Percentiles rank a stretch among this genome's conserved stretches.
Conservation (phyloP, 1,284 basidiomycete genomes). For the Heliocybe sulcata region DNA sequence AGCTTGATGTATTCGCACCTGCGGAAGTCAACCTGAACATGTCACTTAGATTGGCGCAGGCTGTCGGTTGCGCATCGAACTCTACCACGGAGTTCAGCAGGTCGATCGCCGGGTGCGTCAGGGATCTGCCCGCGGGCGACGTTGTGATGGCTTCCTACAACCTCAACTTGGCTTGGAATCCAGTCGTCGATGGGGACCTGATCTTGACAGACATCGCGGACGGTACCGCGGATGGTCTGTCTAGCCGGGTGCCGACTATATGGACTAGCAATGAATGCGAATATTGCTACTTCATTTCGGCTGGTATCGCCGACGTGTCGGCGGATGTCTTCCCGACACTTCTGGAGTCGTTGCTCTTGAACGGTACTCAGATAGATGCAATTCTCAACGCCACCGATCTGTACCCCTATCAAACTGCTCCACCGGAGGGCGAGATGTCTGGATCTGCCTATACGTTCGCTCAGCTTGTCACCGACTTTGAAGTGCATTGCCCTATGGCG, state of each 20-base stretch:
- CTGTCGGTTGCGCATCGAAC: background rate
- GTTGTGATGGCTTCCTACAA: background rate
- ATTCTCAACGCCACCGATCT: background rate
- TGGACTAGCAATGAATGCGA: constrained; percentile 10
- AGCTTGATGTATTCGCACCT: background rate
- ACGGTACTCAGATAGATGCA: background rate
- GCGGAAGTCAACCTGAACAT: background rate
- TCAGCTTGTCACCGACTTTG: background rate
- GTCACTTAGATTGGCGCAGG: background rate
- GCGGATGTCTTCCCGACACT: background rate
- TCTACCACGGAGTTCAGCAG: background rate
- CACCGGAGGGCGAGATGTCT: background rate
- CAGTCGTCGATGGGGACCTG: background rate
- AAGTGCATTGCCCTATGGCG: background rate
- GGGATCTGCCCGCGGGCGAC: background rate
- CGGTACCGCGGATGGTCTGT: constrained; percentile 5
- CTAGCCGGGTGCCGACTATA: constrained; percentile 9
- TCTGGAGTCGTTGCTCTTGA: constrained; percentile 3
- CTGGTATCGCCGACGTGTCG: background rate
- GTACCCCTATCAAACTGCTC: background rate
- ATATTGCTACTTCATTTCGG: constrained; percentile 10
- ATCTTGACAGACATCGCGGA: background rate
- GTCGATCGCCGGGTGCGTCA: background rate
- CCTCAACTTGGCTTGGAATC: background rate
- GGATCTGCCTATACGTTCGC: background rate